Evolutionary conservation across 1,139 yeast species (phyloP).

Genomic region (Yamadazyma atmosphaerica): DNA sequence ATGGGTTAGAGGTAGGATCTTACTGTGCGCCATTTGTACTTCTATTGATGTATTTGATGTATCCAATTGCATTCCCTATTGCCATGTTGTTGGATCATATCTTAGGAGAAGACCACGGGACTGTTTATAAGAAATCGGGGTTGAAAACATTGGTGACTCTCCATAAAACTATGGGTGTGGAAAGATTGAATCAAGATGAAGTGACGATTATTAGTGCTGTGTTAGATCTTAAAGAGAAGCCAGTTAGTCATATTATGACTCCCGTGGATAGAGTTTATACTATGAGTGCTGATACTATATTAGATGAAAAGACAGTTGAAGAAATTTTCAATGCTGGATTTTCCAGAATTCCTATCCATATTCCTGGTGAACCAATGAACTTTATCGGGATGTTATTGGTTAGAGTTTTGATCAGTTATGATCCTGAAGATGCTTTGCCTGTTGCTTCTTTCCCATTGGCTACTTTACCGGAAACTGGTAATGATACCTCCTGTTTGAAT

Average conservation of each 20-base stretch:
- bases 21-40: conserved; percentile 87
- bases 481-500: conserved; percentile 89
- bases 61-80: conserved; percentile 91
- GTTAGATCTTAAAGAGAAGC: conserved; percentile 87
- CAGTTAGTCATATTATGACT: conserved; percentile 87
- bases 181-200: conserved; percentile 88
- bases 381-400: conserved; percentile 95
- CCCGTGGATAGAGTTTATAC: conserved; percentile 91
- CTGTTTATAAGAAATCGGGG: conserved; percentile 89
- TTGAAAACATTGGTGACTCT: conserved; percentile 89
- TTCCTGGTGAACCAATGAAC: conserved; percentile 86
- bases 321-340: conserved; percentile 93
- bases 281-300: conserved; percentile 77
- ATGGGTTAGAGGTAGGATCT: conserved; percentile 91
- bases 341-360: conserved; percentile 92
- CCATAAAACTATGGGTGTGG: conserved; percentile 95
- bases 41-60: conserved; percentile 82
- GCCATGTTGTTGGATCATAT: conserved; percentile 77
- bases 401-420: conserved; percentile 88
- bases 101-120: conserved; percentile 95
- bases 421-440: conserved; percentile 93
- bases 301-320: conserved; percentile 84
- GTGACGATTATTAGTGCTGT: conserved; percentile 96
- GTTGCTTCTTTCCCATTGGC: conserved; percentile 94
- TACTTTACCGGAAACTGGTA: conserved; percentile 90